A percentile compares a stretch with the other conserved stretches of the same genome.
Conservation (phyloP, 2,329 filamentous ascomycete genomes). For the Fusarium napiforme region DNA sequence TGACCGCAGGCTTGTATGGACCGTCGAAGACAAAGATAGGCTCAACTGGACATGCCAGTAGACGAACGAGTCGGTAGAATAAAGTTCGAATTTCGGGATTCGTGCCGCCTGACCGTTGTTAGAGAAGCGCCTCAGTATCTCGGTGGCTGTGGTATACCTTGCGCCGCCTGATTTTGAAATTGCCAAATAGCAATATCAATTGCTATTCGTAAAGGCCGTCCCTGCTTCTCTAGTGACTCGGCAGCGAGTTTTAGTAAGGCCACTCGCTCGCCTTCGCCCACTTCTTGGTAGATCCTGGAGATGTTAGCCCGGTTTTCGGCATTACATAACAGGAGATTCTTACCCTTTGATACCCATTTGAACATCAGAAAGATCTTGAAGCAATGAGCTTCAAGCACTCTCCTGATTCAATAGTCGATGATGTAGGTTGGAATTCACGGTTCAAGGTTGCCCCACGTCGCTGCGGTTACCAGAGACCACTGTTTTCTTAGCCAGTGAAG, state of each 20-base stretch:
- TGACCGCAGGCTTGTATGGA: conserved; percentile 84
- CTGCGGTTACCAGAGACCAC: conserved; percentile 44
- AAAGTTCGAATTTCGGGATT: conserved; percentile 92
- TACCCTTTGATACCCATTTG: conserved; percentile 76
- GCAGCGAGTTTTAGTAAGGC: conserved; percentile 86
- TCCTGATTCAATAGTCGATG: conserved; percentile 21
- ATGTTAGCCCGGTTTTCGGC: not conserved
- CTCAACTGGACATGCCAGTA: conserved; percentile 81
- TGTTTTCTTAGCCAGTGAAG: conserved; percentile 41
- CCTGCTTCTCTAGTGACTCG: conserved; percentile 76
- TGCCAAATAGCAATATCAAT: conserved; percentile 98
- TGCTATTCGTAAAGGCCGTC: conserved; percentile 83
- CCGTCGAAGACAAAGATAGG: conserved; percentile 94
- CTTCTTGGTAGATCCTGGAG: conserved; percentile 85
- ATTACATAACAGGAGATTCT: not conserved
- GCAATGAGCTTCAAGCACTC: conserved; percentile 2
- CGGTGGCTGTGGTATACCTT: conserved; percentile 58
- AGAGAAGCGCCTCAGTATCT: not conserved
- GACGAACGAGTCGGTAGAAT: conserved; percentile 87
- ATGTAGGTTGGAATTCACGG: conserved; percentile 34
- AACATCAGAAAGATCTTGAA: conserved; percentile 17
- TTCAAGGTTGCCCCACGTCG: conserved; percentile 42
- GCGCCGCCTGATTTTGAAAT: conserved; percentile 88
- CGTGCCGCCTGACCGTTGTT: conserved; percentile 69
- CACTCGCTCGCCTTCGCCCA: conserved; percentile 82